A percentile compares a stretch with the other conserved stretches of the same genome.
Conservation (phyloP, 192 early-diverging fungal genomes). For the Gamsiella multidivaricata region DNA sequence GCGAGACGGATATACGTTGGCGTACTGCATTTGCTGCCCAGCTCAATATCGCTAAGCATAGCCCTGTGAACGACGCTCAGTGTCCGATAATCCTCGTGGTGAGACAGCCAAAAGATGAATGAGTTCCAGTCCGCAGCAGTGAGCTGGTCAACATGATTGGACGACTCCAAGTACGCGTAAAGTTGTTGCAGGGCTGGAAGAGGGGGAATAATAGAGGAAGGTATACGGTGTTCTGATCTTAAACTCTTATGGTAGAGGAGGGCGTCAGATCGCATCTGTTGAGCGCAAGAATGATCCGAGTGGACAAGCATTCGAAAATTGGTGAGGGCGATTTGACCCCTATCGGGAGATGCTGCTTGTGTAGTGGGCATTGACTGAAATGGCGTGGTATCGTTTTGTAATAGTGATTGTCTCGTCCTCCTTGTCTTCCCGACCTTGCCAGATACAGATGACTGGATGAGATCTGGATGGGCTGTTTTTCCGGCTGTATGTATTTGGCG, state of each 20-base stretch:
- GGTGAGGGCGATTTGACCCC: background rate
- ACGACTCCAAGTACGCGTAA: constrained; percentile 1
- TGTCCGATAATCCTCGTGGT: constrained; percentile 10
- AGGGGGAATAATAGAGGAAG: constrained; percentile 39
- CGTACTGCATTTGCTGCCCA: background rate
- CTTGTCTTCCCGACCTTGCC: background rate
- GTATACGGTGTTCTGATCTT: constrained; percentile 8
- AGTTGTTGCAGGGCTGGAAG: constrained; percentile 18
- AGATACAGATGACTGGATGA: background rate
- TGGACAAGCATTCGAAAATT: constrained; percentile 36
- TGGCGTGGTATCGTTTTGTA: background rate
- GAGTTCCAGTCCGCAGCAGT: constrained; percentile 28
- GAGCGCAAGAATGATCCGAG: constrained; percentile 1
- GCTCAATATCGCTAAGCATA: background rate
- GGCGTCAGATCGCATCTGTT: background rate
- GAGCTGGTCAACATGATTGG: background rate
- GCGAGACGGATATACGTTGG: background rate
- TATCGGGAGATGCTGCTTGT: background rate
- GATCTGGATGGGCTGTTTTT: too few species aligned
- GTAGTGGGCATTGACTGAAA: background rate
- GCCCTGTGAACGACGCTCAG: constrained; percentile 8
- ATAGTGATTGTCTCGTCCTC: background rate
- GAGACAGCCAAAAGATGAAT: constrained; percentile 28
- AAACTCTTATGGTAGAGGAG: background rate
- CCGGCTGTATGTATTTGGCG: constrained; percentile 8